Evolutionary conservation across 352 stramenopile genomes (phyloP).

Genomic region (Pythium monospermum): DNA sequence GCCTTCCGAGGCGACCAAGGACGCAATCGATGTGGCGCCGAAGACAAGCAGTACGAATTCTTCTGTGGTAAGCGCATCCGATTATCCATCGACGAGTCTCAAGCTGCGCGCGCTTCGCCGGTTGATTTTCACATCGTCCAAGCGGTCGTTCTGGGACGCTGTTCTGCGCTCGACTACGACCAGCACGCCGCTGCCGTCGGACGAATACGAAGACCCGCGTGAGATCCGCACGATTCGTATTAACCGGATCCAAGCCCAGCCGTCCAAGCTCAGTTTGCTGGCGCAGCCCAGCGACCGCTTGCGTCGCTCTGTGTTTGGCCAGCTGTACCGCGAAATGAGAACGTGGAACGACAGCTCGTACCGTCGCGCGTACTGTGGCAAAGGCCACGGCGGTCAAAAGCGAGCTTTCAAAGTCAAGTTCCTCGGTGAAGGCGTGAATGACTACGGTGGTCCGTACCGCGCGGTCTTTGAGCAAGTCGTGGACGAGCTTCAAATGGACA

Average conservation of each 20-base stretch:
- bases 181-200: conserved; percentile 94
- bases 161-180: conserved; percentile 95
- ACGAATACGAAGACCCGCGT: conserved; percentile 98
- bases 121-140: conserved; percentile 89
- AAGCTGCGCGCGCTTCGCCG: conserved; percentile 72
- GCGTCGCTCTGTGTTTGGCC: conserved; percentile 94
- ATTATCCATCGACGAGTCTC: conserved; percentile 69
- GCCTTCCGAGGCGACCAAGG: conserved; percentile 36
- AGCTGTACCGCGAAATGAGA: conserved; percentile 96
- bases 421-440: conserved; percentile 97
- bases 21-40: conserved; percentile 49
- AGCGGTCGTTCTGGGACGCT: conserved; percentile 91
- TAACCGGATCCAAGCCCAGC: conserved; percentile 94
- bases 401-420: conserved; percentile 99
- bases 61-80: conserved; percentile 18
- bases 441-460: conserved; percentile 98
- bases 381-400: conserved; percentile 96
- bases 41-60: not conserved
- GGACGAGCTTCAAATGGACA: conserved; percentile 92
- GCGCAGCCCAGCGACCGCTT: conserved; percentile 86
- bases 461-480: conserved; percentile 97
- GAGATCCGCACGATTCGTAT: conserved; percentile 97
- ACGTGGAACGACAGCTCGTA: conserved; percentile 94
- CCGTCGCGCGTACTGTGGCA: conserved; percentile 94
- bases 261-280: conserved; percentile 82